Percentiles rank a stretch among this genome's conserved stretches.
These are phyloP conservation scores for Aspergillus carbonarius DNA, from an alignment of 2,329 filamentous ascomycete genomes.

Conservation along the genomic window DNA sequence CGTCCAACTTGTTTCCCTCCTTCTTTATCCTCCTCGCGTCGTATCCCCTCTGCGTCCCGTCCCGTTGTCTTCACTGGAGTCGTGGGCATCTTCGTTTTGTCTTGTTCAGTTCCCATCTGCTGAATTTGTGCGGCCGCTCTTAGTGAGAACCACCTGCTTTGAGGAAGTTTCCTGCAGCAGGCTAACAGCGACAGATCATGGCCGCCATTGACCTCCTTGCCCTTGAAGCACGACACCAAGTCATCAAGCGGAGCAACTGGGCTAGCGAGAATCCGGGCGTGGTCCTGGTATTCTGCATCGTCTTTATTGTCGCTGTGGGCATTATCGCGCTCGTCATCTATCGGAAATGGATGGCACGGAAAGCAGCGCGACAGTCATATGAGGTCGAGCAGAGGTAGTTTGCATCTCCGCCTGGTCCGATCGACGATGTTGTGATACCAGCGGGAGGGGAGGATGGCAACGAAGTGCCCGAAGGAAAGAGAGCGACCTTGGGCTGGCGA, in stretches of 20 bases:
- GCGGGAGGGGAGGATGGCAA: not conserved
- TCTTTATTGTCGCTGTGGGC: slow-evolving; percentile 56
- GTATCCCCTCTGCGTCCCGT: not conserved
- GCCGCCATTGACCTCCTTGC: slow-evolving; percentile 29
- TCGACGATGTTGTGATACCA: not conserved
- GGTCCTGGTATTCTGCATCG: slow-evolving; percentile 62
- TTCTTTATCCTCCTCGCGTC: not conserved
- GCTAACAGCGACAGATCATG: slow-evolving; percentile 18
- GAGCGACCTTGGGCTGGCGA: not conserved
- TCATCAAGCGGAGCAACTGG: slow-evolving; percentile 53
- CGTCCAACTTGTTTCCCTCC: not conserved
- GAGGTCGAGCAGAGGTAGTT: slow-evolving; percentile 4
- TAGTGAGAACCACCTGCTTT: not conserved
- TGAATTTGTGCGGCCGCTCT: not conserved
- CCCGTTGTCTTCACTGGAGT: not conserved
- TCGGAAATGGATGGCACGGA: slow-evolving; percentile 41
- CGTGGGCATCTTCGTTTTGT: not conserved
- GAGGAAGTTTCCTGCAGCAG: not conserved
- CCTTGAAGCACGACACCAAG: slow-evolving; percentile 23
- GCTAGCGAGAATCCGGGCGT: slow-evolving; percentile 58
- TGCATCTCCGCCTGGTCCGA: not conserved
- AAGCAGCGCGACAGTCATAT: slow-evolving; percentile 25
- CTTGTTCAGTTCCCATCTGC: not conserved
- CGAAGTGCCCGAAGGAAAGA: not conserved
- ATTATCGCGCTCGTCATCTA: slow-evolving; percentile 53